phyloP scores from a whole-genome alignment of 176 grass and related monocot genomes.

The Oryza australiensis region DNA sequence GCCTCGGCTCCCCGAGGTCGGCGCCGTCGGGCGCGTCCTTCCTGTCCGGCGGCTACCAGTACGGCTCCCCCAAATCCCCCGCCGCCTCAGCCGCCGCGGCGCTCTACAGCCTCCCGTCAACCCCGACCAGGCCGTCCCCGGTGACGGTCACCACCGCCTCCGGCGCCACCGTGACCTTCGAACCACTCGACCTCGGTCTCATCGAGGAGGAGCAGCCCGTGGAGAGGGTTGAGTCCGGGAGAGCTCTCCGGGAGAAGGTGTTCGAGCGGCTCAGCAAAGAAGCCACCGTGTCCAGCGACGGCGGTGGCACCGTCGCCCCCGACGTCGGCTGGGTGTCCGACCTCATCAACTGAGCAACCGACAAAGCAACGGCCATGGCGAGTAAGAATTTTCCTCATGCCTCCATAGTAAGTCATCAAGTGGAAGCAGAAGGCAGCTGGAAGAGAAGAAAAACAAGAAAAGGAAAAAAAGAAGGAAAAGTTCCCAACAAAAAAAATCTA shows the following conservation, averaged over 20 bases:
- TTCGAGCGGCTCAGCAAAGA: constrained; percentile 85
- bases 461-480: neutral
- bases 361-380: neutral
- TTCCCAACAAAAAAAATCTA: neutral
- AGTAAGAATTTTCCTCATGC: neutral
- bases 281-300: constrained; percentile 23
- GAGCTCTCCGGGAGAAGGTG: constrained; percentile 68
- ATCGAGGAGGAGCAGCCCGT: constrained; percentile 36
- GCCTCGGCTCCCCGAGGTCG: constrained; percentile 57
- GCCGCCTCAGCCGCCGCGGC: neutral
- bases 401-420: constrained; percentile 19
- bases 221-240: constrained; percentile 81
- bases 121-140: constrained; percentile 31
- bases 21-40: constrained; percentile 35
- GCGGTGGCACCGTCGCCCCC: neutral
- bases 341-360: constrained; percentile 51
- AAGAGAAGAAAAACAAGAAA: neutral
- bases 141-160: constrained; percentile 5
- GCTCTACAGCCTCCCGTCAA: constrained; percentile 62
- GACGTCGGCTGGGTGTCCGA: constrained; percentile 83
- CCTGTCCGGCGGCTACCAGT: constrained; percentile 38
- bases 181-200: constrained; percentile 45
- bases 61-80: constrained; percentile 46
- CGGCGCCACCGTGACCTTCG: constrained; percentile 24
- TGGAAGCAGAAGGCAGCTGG: neutral